Base-by-base conservation (phyloP, 768 basidiomycete species). In the Mycena capillaripes region DNA sequence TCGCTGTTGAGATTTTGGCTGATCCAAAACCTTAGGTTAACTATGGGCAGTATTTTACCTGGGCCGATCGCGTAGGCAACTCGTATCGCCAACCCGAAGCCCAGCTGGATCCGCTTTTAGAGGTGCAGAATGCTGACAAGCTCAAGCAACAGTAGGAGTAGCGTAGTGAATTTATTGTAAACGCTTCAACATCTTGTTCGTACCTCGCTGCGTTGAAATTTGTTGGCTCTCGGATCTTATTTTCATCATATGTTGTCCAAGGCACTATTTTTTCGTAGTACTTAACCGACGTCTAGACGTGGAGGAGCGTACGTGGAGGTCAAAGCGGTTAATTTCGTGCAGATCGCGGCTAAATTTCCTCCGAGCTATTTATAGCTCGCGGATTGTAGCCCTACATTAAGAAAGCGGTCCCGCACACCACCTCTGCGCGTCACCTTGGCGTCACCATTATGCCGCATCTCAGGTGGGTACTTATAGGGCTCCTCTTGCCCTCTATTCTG, bases 31-130 rank as follows among this genome's bases (percentile, higher is more conserved):
- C n/a, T n/a, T n/a, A n/a, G n/a, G n/a, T 94, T 76, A 99, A 99
- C 86, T 97, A 96, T 81, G 97, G 96, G 27, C 95, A 98, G 92
- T 99, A 99, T 85, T 98, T 99, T 81, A 98, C 97, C 34, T 97
- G 93, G 92, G 95, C 95, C 21, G 98, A 99, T 82, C 89, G 91
- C 50, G 86, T 86, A 60, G 92, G 91, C 62, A 91, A 91, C 50
- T 97, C 96, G 19, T 99, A 98, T 83, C 93, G 97, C 44, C 92
- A 97, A 68, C 98, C 98, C 6, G 89, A 90, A 55, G 89, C 92
- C 2, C 85, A 87, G 46, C 89, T 97, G 30, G 98, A 99, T 79
- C 98, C 97, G 3, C 78, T 98, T 57, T 85, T 94, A 21, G 93
- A 95, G 75, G 88, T 94, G 23, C 25, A 50, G 25, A 14, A 56